phyloP scores from a whole-genome alignment of 2,329 filamentous ascomycete genomes.

The Phaeoacremonium minimum region DNA sequence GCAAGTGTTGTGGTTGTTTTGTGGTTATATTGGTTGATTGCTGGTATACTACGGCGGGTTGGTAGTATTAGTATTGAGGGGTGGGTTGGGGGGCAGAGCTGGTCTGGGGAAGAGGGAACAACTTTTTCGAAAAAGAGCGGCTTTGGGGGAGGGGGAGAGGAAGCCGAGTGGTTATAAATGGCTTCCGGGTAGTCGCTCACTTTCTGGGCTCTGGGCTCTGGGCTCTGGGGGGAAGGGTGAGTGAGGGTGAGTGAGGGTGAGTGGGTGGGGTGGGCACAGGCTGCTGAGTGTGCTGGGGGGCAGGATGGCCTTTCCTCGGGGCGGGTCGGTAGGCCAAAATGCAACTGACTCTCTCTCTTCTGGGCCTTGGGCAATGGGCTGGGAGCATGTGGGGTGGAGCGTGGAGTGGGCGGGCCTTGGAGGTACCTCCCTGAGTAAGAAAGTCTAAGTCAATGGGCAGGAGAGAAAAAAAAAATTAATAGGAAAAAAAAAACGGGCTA shows the following conservation, averaged over 20 bases:
- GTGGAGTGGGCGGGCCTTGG: neutral
- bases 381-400: conserved; percentile 16
- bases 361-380: no score
- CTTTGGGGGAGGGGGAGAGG: conserved; percentile 23
- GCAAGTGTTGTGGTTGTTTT: neutral
- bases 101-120: conserved; percentile 17
- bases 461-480: neutral
- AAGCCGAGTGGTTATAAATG: conserved; percentile 28
- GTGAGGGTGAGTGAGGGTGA: no score
- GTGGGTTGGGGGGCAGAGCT: conserved; percentile 7
- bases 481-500: neutral
- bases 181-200: conserved; percentile 11
- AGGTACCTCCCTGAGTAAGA: no score
- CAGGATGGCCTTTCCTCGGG: no score
- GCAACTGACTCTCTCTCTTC: no score
- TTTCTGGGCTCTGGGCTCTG: no score
- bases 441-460: no score
- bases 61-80: conserved; percentile 4
- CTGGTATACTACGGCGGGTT: neutral
- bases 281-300: neutral
- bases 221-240: no score
- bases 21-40: neutral
- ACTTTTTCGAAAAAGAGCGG: conserved; percentile 22
- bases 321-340: neutral
- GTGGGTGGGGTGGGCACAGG: conserved; percentile 8